A percentile compares a stretch with the other conserved stretches of the same genome.
Conservation (phyloP, 106 monocot genomes). For the Platanthera zijinensis region DNA sequence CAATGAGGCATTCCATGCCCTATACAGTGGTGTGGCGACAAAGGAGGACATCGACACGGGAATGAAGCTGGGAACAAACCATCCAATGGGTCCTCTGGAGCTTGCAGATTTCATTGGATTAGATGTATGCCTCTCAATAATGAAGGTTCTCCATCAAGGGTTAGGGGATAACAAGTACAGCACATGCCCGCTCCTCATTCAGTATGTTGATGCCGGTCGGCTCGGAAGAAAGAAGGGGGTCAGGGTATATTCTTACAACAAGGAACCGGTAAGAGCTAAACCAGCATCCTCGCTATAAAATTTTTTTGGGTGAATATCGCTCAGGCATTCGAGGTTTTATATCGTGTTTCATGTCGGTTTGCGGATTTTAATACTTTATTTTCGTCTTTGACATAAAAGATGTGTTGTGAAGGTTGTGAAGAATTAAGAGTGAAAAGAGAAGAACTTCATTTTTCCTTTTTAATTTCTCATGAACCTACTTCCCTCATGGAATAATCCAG, state of each 20-base stretch:
- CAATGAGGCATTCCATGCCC: conserved; percentile 73
- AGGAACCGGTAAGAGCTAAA: conserved; percentile 16
- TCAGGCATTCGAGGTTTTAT: too few relatives aligned
- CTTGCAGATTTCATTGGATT: conserved; percentile 92
- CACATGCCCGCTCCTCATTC: conserved; percentile 88
- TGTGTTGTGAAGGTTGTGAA: too few relatives aligned
- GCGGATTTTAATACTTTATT: too few relatives aligned
- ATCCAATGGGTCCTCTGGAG: conserved; percentile 88
- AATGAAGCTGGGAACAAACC: conserved; percentile 91
- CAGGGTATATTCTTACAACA: conserved; percentile 66
- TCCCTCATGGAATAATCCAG: too few relatives aligned
- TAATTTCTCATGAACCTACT: too few relatives aligned
- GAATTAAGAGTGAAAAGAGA: too few relatives aligned
- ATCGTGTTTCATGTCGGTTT: too few relatives aligned
- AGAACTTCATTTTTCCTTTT: too few relatives aligned
- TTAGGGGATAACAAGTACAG: conserved; percentile 75
- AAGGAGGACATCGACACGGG: conserved; percentile 89
- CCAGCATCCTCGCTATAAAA: conserved; percentile 28
- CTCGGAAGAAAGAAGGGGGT: conserved; percentile 67
- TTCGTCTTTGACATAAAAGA: too few relatives aligned
- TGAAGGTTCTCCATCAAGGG: conserved; percentile 64
- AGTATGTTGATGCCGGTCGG: conserved; percentile 88
- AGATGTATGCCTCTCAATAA: conserved; percentile 84
- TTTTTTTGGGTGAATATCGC: not conserved
- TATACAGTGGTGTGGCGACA: conserved; percentile 85